These are phyloP conservation scores for Zygosaccharomyces pseudobailii DNA, from an alignment of 1,139 yeast species.

Conservation along the genomic window DNA sequence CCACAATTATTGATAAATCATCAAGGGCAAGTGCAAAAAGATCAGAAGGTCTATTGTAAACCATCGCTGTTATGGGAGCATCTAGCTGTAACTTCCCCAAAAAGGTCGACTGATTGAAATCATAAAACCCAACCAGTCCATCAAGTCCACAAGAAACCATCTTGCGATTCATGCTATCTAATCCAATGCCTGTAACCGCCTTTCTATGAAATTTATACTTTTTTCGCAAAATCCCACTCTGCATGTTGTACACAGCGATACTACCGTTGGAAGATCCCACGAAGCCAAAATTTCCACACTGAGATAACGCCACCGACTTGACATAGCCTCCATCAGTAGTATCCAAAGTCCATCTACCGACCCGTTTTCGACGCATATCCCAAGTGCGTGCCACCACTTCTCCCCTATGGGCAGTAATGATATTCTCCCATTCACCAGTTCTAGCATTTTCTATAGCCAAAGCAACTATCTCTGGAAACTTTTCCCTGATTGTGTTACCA, in stretches of 20 bases:
- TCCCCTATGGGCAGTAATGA: slow-evolving; percentile 86
- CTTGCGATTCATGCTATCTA: slow-evolving; percentile 84
- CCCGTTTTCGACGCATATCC: slow-evolving; percentile 77
- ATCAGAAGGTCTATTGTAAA: slow-evolving; percentile 77
- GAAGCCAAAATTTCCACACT: slow-evolving; percentile 92
- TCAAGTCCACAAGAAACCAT: slow-evolving; percentile 88
- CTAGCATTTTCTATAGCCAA: slow-evolving; percentile 74
- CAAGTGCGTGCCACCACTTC: slow-evolving; percentile 86
- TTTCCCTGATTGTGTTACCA: slow-evolving; percentile 47
- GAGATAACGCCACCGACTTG: slow-evolving; percentile 75
- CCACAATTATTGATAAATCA: slow-evolving; percentile 75
- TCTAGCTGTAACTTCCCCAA: slow-evolving; percentile 65
- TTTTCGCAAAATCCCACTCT: slow-evolving; percentile 77
- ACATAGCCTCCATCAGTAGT: slow-evolving; percentile 80
- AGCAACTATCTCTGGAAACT: slow-evolving; percentile 71
- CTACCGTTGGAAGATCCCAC: slow-evolving; percentile 91
- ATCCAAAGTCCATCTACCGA: slow-evolving; percentile 65
- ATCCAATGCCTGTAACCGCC: slow-evolving; percentile 81
- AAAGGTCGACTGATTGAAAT: slow-evolving; percentile 67
- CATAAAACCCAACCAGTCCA: slow-evolving; percentile 83
- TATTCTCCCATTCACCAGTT: slow-evolving; percentile 92
- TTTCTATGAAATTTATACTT: slow-evolving; percentile 62
- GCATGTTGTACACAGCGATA: slow-evolving; percentile 85
- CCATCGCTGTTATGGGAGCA: slow-evolving; percentile 73
- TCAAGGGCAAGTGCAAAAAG: slow-evolving; percentile 82